Evolutionary conservation across 305 asterid genomes (phyloP).

Genomic region (Fraxinus ornus): DNA sequence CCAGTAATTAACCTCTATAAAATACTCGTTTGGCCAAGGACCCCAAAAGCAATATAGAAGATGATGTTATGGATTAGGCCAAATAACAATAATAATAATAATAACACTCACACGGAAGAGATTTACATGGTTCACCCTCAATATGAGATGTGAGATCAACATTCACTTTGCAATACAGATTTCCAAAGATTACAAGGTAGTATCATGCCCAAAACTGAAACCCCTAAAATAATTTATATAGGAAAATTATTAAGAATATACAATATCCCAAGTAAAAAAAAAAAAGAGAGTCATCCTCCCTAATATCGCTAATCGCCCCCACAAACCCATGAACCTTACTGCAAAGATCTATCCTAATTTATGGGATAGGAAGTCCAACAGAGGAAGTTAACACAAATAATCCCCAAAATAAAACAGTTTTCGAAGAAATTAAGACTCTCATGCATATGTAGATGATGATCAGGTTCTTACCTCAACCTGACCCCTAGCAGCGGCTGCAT

Average conservation of each 20-base stretch:
- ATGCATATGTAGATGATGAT: neutral
- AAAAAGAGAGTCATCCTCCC: neutral
- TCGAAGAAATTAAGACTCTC: neutral
- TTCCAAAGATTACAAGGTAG: neutral
- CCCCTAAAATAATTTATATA: neutral
- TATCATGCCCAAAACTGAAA: neutral
- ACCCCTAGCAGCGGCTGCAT: slow-evolving; percentile 91
- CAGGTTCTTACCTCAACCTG: slow-evolving; percentile 65
- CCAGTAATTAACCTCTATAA: neutral
- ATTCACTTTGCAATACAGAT: neutral
- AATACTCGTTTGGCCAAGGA: neutral
- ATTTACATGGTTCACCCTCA: neutral
- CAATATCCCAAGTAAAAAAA: neutral
- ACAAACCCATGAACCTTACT: neutral
- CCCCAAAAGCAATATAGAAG: neutral
- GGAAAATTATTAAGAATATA: neutral
- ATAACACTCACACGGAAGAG: neutral
- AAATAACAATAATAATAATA: neutral
- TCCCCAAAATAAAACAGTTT: neutral
- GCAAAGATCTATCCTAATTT: neutral
- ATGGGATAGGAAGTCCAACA: neutral
- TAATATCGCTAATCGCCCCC: neutral
- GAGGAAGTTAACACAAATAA: neutral
- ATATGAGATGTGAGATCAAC: neutral
- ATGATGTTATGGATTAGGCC: neutral